Percentiles rank a stretch among this genome's conserved stretches.
These are phyloP conservation scores for Fusarium fracticaudum DNA, from an alignment of 2,329 filamentous ascomycete genomes.

Conservation along the genomic window DNA sequence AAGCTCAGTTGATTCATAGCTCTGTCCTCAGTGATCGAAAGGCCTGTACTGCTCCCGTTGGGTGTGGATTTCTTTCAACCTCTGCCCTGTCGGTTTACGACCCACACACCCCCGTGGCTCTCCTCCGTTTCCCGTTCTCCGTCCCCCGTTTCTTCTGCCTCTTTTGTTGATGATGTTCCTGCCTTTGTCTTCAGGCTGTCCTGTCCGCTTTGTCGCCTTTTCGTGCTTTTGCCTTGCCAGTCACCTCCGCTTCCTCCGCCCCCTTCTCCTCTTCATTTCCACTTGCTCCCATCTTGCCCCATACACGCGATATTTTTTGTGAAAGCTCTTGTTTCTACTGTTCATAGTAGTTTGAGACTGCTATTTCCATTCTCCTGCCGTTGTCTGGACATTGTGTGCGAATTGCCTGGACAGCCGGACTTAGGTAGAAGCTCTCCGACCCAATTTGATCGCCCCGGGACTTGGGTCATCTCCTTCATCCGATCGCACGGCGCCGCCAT, in stretches of 20 bases:
- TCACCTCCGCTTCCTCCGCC: conserved; percentile 20
- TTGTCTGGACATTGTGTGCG: conserved; percentile 14
- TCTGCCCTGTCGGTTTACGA: conserved; percentile 29
- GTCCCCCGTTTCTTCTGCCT: conserved; percentile 28
- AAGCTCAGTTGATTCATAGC: not conserved
- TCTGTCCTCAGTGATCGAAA: not conserved
- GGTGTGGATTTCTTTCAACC: not conserved
- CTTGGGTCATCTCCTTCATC: conserved; percentile 21
- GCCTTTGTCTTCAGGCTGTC: conserved; percentile 35
- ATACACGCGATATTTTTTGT: conserved; percentile 8
- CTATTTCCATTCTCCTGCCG: not conserved
- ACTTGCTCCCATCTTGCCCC: conserved; percentile 11
- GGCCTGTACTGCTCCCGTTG: not conserved
- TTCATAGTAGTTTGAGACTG: not conserved
- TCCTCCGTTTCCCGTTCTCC: conserved; percentile 36
- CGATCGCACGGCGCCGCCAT: conserved; percentile 32
- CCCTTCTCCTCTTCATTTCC: conserved; percentile 17
- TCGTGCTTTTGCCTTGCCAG: conserved; percentile 28
- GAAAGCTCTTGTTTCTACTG: not conserved
- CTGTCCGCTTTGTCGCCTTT: conserved; percentile 19
- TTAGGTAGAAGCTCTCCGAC: conserved; percentile 13
- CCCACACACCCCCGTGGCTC: conserved; percentile 33
- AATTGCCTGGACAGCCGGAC: conserved; percentile 22
- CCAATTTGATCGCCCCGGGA: conserved; percentile 20
- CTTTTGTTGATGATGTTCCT: conserved; percentile 19